Evolutionary conservation across 2,329 filamentous ascomycete species (phyloP).

Genomic region (Colletotrichum somersetense): DNA sequence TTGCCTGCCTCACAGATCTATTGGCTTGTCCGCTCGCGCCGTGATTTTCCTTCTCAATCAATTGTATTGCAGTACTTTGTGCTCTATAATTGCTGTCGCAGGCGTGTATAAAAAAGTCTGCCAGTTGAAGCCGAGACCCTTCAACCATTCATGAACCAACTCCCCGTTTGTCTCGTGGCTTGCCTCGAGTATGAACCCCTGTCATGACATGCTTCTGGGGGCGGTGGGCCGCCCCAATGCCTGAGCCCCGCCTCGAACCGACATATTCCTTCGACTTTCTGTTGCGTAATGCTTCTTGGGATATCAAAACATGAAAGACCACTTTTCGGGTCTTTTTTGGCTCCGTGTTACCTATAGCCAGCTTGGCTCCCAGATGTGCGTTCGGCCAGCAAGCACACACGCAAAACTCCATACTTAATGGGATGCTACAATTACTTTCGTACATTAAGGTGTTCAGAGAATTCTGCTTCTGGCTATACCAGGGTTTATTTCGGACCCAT

Average conservation of each 20-base stretch:
- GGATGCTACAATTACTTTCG: constrained; percentile 40
- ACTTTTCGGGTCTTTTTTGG: constrained; percentile 8
- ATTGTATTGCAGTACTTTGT: neutral
- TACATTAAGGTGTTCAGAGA: constrained; percentile 41
- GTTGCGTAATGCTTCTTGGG: constrained; percentile 22
- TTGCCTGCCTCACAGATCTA: constrained; percentile 34
- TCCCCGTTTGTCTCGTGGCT: neutral
- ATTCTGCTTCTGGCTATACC: constrained; percentile 39
- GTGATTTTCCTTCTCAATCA: neutral
- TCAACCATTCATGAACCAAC: constrained; percentile 5
- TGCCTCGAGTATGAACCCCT: neutral
- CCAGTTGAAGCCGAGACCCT: neutral
- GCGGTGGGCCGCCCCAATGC: constrained; percentile 7
- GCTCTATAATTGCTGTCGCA: neutral
- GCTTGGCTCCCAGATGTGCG: constrained; percentile 37
- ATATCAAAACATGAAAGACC: constrained; percentile 33
- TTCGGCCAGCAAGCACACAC: constrained; percentile 41
- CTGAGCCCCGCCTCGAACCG: constrained; percentile 6
- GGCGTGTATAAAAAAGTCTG: neutral
- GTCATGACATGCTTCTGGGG: neutral
- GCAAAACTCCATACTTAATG: constrained; percentile 35
- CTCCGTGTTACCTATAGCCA: constrained; percentile 12
- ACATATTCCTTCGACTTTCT: constrained; percentile 7
- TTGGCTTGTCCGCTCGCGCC: neutral
- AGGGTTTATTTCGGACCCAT: constrained; percentile 19